Evolutionary conservation across 805 yeast genomes (phyloP), one percentile per base, ranked within the genome.

Genomic region (Starmerella geochares): DNA sequence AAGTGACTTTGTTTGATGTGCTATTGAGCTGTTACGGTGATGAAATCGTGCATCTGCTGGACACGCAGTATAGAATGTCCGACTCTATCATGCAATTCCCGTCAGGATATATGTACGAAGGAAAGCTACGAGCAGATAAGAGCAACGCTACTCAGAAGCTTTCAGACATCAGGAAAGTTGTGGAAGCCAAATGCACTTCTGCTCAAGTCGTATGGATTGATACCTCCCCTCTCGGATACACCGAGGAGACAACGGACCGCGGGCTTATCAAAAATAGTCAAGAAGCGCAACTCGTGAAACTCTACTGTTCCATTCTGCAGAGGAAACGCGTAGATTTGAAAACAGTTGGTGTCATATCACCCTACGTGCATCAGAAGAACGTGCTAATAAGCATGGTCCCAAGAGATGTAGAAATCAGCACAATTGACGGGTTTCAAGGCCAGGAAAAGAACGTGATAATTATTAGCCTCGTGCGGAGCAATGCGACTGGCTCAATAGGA

Each of bases 401-500:
- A 14, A 36, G n/a, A n/a, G n/a, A 20, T 4, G 81, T 77, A 53
- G 87, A 82, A 60, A 83, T 85, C 64, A 83, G 83, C 59, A 83
- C 94, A 0, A 84, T 85, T 52, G 94, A 85, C 72, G 94, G 94
- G 2, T 85, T 83, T 61, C 94, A 82, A n/a, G n/a, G n/a, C n/a
- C n/a, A n/a, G n/a, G n/a, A n/a, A n/a, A n/a, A n/a, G n/a, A n/a
- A n/a, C n/a, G 76, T 85, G 42, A 81, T 85, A 53, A 74, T 85
- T 40, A 81, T 85, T 73, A 83, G 94, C 0, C 84, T 94, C 77
- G 94, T 85, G 2, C 74, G 94, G 62, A 90, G 92, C 19, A 42
- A 42, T n/a, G 4, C n/a, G 5, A 14, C 17, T 7, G 39, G 20
- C 4, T 9, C 23, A 3, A 33, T 44, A 3, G 47, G 47, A 4